Evolutionary conservation across 106 monocot genomes (phyloP), one percentile per base, ranked within the genome.

Genomic region (Vanilla planifolia): DNA sequence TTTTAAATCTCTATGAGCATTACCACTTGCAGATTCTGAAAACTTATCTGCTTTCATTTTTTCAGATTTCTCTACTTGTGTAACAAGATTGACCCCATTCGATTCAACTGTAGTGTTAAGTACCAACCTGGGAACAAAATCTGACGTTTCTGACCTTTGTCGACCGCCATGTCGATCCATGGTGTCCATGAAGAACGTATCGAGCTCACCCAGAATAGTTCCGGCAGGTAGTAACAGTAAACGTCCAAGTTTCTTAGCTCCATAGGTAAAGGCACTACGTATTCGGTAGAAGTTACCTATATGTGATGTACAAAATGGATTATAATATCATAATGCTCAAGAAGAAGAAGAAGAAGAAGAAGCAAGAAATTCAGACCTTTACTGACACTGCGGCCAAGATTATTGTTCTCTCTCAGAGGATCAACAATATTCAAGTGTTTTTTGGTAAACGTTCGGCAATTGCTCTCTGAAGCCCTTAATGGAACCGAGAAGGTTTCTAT

Each of bases 391-490:
- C 96, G 90, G 20, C 96, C 96, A 30, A 96, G 87, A 48, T 96
- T 96, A 35, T 96, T 96, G 72, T 84, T 91, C 36, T 72, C 80
- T 16, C 96, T 83, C 60, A 96, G 79, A 71, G 96, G 96, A 62
- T 96, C 96, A 77, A 96, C 79, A 33, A 96, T 84, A 72, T 96
- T 96, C 60, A 96, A 91, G 75, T 81, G 76, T 73, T 96, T 96
- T 11, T 86, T 79, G 41, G 79, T 35, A 75, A 96, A 96, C 39
- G 78, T 73, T 33, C 81, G 88, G 4, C 76, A 53, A 48, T 80
- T 76, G 30, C 60, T 84, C 74, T 90, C 93, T 25, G 75, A 79
- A 48, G 59, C 66, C 30, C 52, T 67, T 30, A 76, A 87, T 25
- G 24, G 66, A 66, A 77, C 83, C 56, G 76, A 74, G 71, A 84